Evolutionary conservation across 2,329 filamentous ascomycete species (phyloP), one percentile per base, ranked within the genome.

Genomic region (Herpotrichia juniperi): DNA sequence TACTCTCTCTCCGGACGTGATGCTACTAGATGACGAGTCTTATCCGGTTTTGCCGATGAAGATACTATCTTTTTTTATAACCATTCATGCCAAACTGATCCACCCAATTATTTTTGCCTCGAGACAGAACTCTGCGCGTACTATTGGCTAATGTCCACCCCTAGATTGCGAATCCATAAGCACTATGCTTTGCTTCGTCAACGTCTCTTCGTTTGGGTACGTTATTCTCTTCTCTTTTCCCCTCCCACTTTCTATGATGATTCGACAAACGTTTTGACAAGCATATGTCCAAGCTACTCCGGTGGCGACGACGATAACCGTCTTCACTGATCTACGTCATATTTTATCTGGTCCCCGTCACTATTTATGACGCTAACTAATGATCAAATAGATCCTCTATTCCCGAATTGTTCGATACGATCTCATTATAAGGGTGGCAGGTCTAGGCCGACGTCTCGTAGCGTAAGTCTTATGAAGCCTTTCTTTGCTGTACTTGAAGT

Each of bases 231-330:
- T 24, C 42, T 43, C 42, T 48, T 46, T 42, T 30, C 11, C 17
- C 28, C 22, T 24, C 21, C 22, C 57, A 57, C 58, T 54, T 57
- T 28, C 22, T n/a, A 86, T 94, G 91, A 94, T 94, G 90, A 94
- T 83, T 81, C 77, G 85, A 91, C 88, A 81, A 80, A 82, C 83
- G 81, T 76, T 88, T 86, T 85, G 91, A 96, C 91, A 96, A 96
- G 91, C 91, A 96, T 96, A 96, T 96, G 91, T 96, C 91, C 83
- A 87, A 96, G 91, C 86, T 82, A 79, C 64, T 53, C 49, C 43
- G 39, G 63, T 45, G 64, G 69, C 69, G 76, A 81, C 72, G 82
- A 84, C 73, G 71, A 74, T 58, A 69, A 61, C 62, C 59, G 71
- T 74, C 69, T 64, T 52, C 55, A 51, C 72, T 75, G 72, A 75